Evolutionary conservation across 306 rosid species (phyloP).

Genomic region (peach (Prunus persica)): DNA sequence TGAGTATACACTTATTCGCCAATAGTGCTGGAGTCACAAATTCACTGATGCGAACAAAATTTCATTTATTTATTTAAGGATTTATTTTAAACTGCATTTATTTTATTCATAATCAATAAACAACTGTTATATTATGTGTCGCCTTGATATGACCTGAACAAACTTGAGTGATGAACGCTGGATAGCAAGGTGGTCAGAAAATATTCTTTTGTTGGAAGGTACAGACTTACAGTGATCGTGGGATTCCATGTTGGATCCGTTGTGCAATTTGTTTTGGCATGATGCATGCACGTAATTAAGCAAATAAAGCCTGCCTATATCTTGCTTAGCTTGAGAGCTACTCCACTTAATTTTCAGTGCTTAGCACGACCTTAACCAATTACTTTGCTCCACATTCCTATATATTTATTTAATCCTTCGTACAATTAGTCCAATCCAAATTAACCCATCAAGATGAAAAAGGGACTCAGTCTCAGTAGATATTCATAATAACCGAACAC

Average conservation of each 20-base stretch:
- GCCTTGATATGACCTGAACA: too few relatives aligned
- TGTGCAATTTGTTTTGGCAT: neutral
- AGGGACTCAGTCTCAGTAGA: neutral
- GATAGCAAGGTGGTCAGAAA: too few relatives aligned
- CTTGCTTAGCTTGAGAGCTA: neutral
- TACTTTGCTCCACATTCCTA: neutral
- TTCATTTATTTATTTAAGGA: too few relatives aligned
- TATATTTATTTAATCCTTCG: too few relatives aligned
- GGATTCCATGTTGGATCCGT: neutral
- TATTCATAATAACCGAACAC: neutral
- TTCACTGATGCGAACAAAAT: too few relatives aligned
- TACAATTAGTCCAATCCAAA: neutral
- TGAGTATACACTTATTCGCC: neutral
- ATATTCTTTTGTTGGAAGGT: neutral
- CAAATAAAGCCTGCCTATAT: neutral
- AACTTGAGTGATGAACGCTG: too few relatives aligned
- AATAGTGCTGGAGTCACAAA: too few relatives aligned
- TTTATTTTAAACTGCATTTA: too few relatives aligned
- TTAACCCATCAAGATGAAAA: neutral
- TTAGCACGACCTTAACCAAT: conserved; percentile 36
- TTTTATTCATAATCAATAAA: too few relatives aligned
- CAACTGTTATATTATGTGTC: too few relatives aligned
- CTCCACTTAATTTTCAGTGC: conserved; percentile 30
- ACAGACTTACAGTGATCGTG: neutral
- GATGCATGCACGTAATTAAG: neutral